Conservation (phyloP, 2,329 filamentous ascomycete genomes). For the Arthrocladium fulminans region DNA sequence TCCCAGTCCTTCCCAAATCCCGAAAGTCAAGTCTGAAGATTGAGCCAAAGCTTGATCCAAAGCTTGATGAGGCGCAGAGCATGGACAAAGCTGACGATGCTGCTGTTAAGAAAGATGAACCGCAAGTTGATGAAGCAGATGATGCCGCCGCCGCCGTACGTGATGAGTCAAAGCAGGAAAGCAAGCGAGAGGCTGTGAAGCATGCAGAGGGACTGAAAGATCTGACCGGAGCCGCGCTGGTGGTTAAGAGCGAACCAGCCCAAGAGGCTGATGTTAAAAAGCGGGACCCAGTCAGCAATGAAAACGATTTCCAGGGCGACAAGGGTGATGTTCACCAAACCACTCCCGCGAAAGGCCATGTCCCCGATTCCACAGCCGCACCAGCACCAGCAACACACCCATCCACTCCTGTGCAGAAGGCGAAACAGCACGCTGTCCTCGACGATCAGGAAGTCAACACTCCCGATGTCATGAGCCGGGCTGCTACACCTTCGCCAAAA, state of each 20-base stretch:
- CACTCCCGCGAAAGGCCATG: no score
- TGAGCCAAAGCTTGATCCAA: slow-evolving; percentile 27
- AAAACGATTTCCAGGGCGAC: not conserved
- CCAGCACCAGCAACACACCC: not conserved
- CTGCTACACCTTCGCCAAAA: slow-evolving; percentile 12
- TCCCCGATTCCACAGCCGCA: no score
- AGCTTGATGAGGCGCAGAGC: slow-evolving; percentile 19
- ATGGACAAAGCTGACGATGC: not conserved
- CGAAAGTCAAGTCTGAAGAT: slow-evolving; percentile 11
- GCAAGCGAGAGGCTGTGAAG: not conserved
- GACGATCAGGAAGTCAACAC: slow-evolving; percentile 14
- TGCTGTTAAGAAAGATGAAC: not conserved
- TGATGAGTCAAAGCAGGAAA: not conserved
- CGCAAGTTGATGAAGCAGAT: not conserved
- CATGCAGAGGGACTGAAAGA: not conserved
- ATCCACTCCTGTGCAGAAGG: not conserved
- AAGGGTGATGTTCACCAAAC: not conserved
- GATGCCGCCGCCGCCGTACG: not conserved
- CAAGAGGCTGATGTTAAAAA: not conserved
- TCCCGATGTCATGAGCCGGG: slow-evolving; percentile 13
- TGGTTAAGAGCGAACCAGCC: not conserved
- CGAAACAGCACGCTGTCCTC: not conserved
- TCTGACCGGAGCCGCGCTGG: not conserved
- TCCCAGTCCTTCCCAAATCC: slow-evolving; percentile 1
- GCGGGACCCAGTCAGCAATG: not conserved